phyloP scores from a whole-genome alignment of 805 yeast genomes.

The Cyberlindnera galapagoensis region DNA sequence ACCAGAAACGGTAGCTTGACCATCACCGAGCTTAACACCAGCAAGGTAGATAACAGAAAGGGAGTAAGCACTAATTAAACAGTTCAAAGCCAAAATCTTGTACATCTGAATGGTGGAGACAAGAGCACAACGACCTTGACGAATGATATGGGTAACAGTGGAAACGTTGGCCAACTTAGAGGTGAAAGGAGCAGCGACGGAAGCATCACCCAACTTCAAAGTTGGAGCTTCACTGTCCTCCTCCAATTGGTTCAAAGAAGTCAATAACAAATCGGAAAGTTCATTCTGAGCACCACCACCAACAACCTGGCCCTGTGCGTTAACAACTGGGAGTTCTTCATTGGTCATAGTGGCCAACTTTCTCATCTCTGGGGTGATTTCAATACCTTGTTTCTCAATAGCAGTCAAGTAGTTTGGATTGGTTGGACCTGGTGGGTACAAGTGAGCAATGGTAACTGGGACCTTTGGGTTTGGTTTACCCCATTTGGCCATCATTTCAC shows the following conservation, averaged over 20 bases:
- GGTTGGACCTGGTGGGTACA: constrained; percentile 91
- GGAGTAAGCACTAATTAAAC: constrained; percentile 94
- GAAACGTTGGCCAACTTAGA: constrained; percentile 89
- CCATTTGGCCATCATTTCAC: constrained; percentile 75
- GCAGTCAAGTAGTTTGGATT: constrained; percentile 88
- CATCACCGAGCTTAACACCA: constrained; percentile 97
- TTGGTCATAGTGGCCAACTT: constrained; percentile 49
- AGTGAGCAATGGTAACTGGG: constrained; percentile 83
- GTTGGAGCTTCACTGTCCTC: constrained; percentile 81
- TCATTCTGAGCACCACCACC: constrained; percentile 33
- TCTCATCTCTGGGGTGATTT: constrained; percentile 67
- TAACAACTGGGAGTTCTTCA: constrained; percentile 29
- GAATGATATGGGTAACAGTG: constrained; percentile 86
- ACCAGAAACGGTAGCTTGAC: constrained; percentile 97
- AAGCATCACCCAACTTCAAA: constrained; percentile 94
- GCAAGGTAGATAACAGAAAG: constrained; percentile 90
- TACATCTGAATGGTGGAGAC: constrained; percentile 98
- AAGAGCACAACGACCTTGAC: constrained; percentile 97
- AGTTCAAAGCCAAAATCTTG: constrained; percentile 93
- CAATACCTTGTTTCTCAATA: constrained; percentile 76
- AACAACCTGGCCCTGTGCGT: constrained; percentile 23
- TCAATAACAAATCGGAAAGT: constrained; percentile 61
- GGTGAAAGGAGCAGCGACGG: constrained; percentile 98
- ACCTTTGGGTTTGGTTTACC: constrained; percentile 76
- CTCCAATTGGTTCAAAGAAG: constrained; percentile 45